phyloP scores from a whole-genome alignment of 768 basidiomycete genomes.

The Ephemerocybe angulata region DNA sequence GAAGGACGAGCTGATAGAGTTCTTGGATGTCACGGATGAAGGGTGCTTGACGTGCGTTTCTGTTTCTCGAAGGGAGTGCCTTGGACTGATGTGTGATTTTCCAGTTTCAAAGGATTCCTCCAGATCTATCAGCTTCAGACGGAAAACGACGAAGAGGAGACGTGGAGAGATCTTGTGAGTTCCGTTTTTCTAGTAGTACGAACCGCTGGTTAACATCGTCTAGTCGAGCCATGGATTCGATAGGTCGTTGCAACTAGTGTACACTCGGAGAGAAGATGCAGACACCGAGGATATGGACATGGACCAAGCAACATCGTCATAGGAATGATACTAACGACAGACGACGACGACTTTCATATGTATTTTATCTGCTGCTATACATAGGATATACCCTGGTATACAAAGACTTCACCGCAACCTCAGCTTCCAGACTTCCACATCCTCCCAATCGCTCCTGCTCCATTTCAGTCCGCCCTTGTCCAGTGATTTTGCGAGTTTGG shows the following conservation, averaged over 20 bases:
- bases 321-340: no score
- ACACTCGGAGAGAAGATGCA: conserved; percentile 51
- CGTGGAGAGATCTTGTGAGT: conserved; percentile 75
- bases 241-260: conserved; percentile 55
- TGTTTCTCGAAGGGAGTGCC: background rate
- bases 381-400: no score
- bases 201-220: conserved; percentile 9
- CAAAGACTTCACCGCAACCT: conserved; percentile 17
- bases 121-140: conserved; percentile 86
- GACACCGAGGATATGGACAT: conserved; percentile 21
- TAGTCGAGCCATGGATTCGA: conserved; percentile 78
- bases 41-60: conserved; percentile 66
- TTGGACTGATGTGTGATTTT: background rate
- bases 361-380: no score
- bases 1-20: conserved; percentile 73
- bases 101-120: conserved; percentile 74
- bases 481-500: conserved; percentile 58
- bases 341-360: no score
- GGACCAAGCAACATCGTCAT: conserved; percentile 4
- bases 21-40: conserved; percentile 69
- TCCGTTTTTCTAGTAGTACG: conserved; percentile 1
- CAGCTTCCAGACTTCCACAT: conserved; percentile 76
- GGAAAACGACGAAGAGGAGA: conserved; percentile 80
- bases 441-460: conserved; percentile 73
- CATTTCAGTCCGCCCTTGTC: conserved; percentile 56